Evolutionary conservation across 2,329 filamentous ascomycete species (phyloP).

Genomic region (Cylindrodendrum hubeiense): DNA sequence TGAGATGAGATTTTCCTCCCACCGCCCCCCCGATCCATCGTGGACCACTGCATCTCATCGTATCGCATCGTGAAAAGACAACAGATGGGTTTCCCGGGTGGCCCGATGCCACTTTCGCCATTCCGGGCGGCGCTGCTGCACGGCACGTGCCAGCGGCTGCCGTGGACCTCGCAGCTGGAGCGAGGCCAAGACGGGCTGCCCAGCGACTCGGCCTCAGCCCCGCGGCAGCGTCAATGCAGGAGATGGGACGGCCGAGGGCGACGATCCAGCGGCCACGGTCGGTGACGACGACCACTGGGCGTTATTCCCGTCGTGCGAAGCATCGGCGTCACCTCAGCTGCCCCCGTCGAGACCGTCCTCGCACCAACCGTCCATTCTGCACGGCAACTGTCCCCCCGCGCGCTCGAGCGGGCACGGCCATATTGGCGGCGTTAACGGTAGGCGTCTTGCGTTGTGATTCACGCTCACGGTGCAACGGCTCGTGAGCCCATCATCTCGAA

Average conservation of each 20-base stretch:
- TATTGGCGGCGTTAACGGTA: too few relatives aligned
- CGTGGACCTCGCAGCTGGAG: neutral
- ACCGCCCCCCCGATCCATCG: neutral
- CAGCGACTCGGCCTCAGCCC: slow-evolving; percentile 26
- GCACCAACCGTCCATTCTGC: too few relatives aligned
- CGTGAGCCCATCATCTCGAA: too few relatives aligned
- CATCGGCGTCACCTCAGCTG: neutral
- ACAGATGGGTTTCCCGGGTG: neutral
- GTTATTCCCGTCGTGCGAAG: neutral
- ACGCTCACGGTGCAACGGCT: too few relatives aligned
- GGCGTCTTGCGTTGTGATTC: too few relatives aligned
- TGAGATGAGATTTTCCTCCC: neutral
- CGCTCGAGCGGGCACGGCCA: too few relatives aligned
- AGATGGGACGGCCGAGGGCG: neutral
- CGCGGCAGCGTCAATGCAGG: slow-evolving; percentile 10
- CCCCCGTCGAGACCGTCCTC: too few relatives aligned
- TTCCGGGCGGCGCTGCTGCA: neutral
- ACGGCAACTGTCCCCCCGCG: too few relatives aligned
- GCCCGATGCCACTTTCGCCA: slow-evolving; percentile 13
- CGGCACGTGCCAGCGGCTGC: slow-evolving; percentile 34
- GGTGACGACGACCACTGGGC: neutral
- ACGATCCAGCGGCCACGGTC: neutral
- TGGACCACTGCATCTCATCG: neutral
- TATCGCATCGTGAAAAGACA: neutral
- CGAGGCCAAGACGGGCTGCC: neutral